Conservation (phyloP, 805 yeast species). For the Monosporozyma unispora region DNA sequence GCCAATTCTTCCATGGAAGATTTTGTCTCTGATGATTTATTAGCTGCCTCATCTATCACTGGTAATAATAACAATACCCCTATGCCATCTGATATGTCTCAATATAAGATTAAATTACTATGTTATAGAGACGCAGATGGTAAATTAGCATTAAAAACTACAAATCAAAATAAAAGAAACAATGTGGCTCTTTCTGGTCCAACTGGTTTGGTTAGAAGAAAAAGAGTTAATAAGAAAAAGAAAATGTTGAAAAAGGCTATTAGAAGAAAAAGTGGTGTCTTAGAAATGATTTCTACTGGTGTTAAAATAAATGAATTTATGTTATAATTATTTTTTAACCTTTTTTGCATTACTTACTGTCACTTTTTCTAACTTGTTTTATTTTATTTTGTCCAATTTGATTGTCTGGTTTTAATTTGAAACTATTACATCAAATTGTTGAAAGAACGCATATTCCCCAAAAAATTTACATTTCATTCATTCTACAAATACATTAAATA, state of each 20-base stretch:
- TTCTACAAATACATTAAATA: neutral
- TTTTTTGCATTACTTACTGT: neutral
- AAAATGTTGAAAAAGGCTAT: conserved; percentile 14
- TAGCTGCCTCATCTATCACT: neutral
- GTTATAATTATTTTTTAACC: conserved; percentile 12
- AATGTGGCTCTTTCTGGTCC: neutral
- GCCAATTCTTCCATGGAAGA: conserved; percentile 15
- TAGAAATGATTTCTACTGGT: conserved; percentile 29
- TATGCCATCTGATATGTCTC: conserved; percentile 3
- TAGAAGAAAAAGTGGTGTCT: conserved; percentile 27
- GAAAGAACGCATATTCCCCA: neutral
- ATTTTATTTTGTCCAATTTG: neutral
- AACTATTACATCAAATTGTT: neutral
- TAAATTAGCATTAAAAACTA: conserved; percentile 21
- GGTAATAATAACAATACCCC: neutral
- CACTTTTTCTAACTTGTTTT: neutral
- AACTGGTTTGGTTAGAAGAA: conserved; percentile 8
- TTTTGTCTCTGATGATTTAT: conserved; percentile 12
- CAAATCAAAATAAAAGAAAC: conserved; percentile 4
- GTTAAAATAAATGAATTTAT: conserved; percentile 29
- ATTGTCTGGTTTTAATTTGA: neutral
- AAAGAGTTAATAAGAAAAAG: conserved; percentile 5
- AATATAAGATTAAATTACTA: conserved; percentile 20
- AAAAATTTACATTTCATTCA: neutral
- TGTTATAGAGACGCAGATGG: conserved; percentile 27